These are phyloP conservation scores for Vitis rupestris DNA, from an alignment of 164 flowering plant species.

Conservation along the genomic window DNA sequence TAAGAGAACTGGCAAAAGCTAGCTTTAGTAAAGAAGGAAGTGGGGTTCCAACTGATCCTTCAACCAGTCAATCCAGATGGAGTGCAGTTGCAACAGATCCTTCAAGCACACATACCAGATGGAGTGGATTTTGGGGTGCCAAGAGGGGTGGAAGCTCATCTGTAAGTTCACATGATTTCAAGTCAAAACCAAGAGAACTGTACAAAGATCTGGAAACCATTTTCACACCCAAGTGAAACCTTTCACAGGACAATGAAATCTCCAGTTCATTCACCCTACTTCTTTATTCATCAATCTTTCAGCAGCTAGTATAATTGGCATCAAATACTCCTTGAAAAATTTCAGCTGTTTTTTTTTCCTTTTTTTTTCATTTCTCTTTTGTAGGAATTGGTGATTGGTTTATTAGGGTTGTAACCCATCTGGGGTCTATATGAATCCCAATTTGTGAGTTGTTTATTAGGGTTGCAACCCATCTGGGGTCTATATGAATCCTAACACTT, in stretches of 20 bases:
- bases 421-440: too few relatives aligned
- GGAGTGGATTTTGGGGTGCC: conserved; percentile 58
- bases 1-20: conserved; percentile 78
- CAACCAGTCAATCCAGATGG: conserved; percentile 46
- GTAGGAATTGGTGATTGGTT: not conserved
- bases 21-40: conserved; percentile 66
- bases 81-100: conserved; percentile 19
- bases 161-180: conserved; percentile 42
- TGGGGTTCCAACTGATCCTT: conserved; percentile 50
- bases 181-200: conserved; percentile 50
- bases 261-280: too few relatives aligned
- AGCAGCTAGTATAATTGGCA: too few relatives aligned
- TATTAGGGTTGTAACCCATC: too few relatives aligned
- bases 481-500: too few relatives aligned
- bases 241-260: too few relatives aligned
- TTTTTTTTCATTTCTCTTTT: too few relatives aligned
- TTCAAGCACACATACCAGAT: conserved; percentile 1
- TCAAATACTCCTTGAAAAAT: too few relatives aligned
- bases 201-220: conserved; percentile 81
- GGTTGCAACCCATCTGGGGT: too few relatives aligned
- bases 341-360: not conserved
- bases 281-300: too few relatives aligned
- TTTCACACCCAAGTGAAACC: conserved; percentile 55
- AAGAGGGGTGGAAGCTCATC: conserved; percentile 75
- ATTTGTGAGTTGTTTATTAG: not conserved